A percentile compares a stretch with the other conserved stretches of the same genome.
Evolutionary conservation across 257 asterid species (phyloP).

Genomic region (Scutellaria barbata): DNA sequence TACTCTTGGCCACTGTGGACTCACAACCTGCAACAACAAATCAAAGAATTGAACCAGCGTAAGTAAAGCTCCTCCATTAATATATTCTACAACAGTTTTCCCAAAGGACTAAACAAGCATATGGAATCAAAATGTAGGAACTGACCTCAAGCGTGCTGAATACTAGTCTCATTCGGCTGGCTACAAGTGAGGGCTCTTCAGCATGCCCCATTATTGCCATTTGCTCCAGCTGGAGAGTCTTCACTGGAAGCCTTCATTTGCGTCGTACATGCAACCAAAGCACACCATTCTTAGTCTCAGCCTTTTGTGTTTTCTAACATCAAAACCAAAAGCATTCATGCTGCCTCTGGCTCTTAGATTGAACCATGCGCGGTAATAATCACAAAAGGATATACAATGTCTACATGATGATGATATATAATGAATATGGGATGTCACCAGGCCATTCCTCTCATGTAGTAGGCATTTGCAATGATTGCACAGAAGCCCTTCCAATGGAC

Average conservation of each 20-base stretch:
- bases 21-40: conserved; percentile 71
- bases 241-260: conserved; percentile 86
- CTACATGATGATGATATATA: no score
- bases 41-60: neutral
- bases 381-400: neutral
- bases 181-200: conserved; percentile 88
- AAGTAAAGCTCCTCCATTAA: neutral
- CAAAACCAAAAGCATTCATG: no score
- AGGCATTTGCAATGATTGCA: conserved; percentile 94
- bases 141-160: conserved; percentile 93
- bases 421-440: conserved; percentile 54
- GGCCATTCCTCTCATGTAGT: conserved; percentile 96
- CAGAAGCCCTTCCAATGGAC: conserved; percentile 91
- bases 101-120: no score
- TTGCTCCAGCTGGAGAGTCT: conserved; percentile 92
- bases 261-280: conserved; percentile 23
- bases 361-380: neutral
- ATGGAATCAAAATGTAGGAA: neutral
- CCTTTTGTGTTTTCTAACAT: neutral
- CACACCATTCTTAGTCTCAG: conserved; percentile 15
- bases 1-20: conserved; percentile 93
- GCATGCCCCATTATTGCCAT: conserved; percentile 82
- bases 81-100: no score
- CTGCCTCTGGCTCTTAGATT: no score
- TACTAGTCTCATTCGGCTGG: conserved; percentile 91